Conservation (phyloP, 148 eudicot genomes). For the Limonium bicolor region DNA sequence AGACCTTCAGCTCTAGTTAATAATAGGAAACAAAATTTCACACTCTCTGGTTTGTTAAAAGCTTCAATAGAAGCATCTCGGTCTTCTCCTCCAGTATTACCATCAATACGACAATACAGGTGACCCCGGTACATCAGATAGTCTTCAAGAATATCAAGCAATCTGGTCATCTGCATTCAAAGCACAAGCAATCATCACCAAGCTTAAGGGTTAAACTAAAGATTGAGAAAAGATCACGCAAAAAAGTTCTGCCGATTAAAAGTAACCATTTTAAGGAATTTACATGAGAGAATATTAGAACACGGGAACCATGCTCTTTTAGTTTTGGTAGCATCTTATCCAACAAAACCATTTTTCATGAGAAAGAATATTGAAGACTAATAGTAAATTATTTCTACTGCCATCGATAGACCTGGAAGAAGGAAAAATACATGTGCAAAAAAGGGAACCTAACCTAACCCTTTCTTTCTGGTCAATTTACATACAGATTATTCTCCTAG, state of each 20-base stretch:
- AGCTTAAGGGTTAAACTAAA: constrained; percentile 2
- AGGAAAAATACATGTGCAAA: not conserved
- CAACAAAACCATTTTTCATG: constrained; percentile 90
- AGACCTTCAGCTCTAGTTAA: constrained; percentile 98
- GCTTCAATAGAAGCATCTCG: constrained; percentile 95
- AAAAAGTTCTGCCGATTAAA: too few relatives aligned
- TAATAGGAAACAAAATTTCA: constrained; percentile 78
- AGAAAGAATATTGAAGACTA: not conserved
- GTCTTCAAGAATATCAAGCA: constrained; percentile 92
- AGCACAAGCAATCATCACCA: too few relatives aligned
- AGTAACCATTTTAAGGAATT: not conserved
- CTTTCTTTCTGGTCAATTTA: too few relatives aligned
- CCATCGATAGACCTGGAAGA: not conserved
- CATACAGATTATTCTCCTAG: too few relatives aligned
- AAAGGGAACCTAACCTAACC: not conserved
- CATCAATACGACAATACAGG: constrained; percentile 86
- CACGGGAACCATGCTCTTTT: constrained; percentile 90
- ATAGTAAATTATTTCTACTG: too few relatives aligned
- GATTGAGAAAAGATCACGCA: too few relatives aligned
- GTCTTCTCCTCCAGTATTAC: constrained; percentile 94
- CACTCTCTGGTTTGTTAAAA: constrained; percentile 85
- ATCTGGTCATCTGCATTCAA: constrained; percentile 71
- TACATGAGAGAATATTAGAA: constrained; percentile 94
- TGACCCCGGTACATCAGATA: constrained; percentile 76
- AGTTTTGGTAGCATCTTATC: constrained; percentile 94